Evolutionary conservation across 768 basidiomycete species (phyloP).

Genomic region (Gloeopeniophorella convolvens): DNA sequence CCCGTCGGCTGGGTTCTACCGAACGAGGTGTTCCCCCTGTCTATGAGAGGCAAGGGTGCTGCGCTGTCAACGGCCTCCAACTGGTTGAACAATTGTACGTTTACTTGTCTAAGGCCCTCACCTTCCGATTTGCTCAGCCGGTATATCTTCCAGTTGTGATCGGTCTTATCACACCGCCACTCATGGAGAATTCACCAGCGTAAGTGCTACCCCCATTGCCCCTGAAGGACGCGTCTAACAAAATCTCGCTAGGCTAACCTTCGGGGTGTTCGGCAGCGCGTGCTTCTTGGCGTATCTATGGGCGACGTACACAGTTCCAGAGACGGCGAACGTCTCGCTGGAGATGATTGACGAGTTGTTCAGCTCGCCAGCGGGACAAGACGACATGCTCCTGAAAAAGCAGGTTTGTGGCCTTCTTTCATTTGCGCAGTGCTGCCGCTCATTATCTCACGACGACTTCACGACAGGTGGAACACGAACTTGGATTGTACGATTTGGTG

Average conservation of each 20-base stretch:
- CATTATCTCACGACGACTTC: not conserved
- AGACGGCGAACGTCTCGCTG: slow-evolving; percentile 69
- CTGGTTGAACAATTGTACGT: slow-evolving; percentile 69
- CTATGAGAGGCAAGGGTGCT: slow-evolving; percentile 76
- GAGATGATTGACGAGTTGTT: slow-evolving; percentile 75
- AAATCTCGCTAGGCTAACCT: slow-evolving; percentile 46
- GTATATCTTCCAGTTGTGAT: slow-evolving; percentile 60
- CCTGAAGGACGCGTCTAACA: not conserved
- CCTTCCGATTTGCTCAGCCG: slow-evolving; percentile 86
- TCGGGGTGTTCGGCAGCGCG: slow-evolving; percentile 55
- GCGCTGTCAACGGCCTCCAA: slow-evolving; percentile 80
- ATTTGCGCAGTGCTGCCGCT: not conserved
- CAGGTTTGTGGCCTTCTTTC: slow-evolving; percentile 37
- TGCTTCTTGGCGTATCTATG: slow-evolving; percentile 66
- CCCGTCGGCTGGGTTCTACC: slow-evolving; percentile 83
- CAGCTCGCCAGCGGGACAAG: slow-evolving; percentile 46
- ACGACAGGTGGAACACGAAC: slow-evolving; percentile 48
- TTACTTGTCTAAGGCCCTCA: too few relatives aligned
- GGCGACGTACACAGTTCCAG: slow-evolving; percentile 63
- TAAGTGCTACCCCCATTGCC: slow-evolving; percentile 25
- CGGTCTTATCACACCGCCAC: slow-evolving; percentile 62
- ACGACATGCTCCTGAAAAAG: slow-evolving; percentile 43
- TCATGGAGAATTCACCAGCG: slow-evolving; percentile 58
- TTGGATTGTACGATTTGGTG: slow-evolving; percentile 45
- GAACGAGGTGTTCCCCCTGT: slow-evolving; percentile 75